Evolutionary conservation across 768 basidiomycete genomes (phyloP).

Genomic region (Amanita molliuscula): DNA sequence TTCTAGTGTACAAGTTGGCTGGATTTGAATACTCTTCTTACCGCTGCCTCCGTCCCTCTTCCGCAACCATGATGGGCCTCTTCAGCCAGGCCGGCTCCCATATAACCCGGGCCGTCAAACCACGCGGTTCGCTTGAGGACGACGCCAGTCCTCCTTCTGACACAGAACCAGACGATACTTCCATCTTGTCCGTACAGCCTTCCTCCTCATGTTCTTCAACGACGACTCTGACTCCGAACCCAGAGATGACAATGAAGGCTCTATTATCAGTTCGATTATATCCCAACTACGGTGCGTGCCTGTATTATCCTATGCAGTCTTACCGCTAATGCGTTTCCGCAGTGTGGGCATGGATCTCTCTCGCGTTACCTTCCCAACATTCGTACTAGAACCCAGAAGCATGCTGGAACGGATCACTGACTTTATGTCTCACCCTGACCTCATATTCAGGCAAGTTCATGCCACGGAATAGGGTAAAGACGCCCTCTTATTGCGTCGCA

Average conservation of each 20-base stretch:
- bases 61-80: constrained; percentile 61
- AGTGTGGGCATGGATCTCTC: constrained; percentile 94
- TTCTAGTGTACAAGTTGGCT: constrained; percentile 30
- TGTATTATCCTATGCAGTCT: constrained; percentile 4
- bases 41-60: background rate
- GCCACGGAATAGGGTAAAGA: background rate
- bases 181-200: constrained; percentile 60
- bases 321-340: background rate
- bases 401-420: constrained; percentile 99
- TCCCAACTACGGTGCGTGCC: constrained; percentile 68
- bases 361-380: constrained; percentile 88
- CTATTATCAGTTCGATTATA: constrained; percentile 78
- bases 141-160: constrained; percentile 69
- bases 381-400: constrained; percentile 93
- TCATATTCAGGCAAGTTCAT: constrained; percentile 77
- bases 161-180: constrained; percentile 83
- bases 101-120: constrained; percentile 43
- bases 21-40: background rate
- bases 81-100: constrained; percentile 61
- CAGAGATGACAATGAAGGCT: constrained; percentile 92
- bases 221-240: constrained; percentile 25
- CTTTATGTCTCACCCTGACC: constrained; percentile 98
- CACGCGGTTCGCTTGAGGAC: constrained; percentile 49
- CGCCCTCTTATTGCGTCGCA: constrained; percentile 18
- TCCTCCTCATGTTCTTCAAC: constrained; percentile 16